A percentile compares a stretch with the other conserved stretches of the same genome.
Conservation (phyloP, 73 alveolate genomes). For the Paramecium sonneborni region DNA sequence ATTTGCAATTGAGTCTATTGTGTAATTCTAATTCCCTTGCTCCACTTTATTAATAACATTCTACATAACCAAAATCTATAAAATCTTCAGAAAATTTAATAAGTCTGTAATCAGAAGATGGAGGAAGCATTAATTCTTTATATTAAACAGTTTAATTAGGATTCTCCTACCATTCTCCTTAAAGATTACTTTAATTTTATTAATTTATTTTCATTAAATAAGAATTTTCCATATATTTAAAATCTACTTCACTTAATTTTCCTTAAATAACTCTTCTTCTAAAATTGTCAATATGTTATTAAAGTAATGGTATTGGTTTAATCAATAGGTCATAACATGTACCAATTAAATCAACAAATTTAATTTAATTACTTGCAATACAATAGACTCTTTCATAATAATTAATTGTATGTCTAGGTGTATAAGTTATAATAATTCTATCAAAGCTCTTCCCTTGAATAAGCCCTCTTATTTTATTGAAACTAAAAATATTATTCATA, state of each 20-base stretch:
- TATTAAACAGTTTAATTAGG: constrained; percentile 89
- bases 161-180: constrained; percentile 76
- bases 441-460: constrained; percentile 84
- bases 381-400: constrained; percentile 95
- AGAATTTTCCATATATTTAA: constrained; percentile 67
- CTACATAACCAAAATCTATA: constrained; percentile 80
- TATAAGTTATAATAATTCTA: constrained; percentile 91
- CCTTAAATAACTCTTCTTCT: constrained; percentile 95
- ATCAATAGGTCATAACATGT: constrained; percentile 94
- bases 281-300: constrained; percentile 92
- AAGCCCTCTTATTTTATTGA: constrained; percentile 88
- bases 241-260: constrained; percentile 72
- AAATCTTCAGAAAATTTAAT: constrained; percentile 73
- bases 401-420: constrained; percentile 89
- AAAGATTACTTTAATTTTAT: constrained; percentile 10
- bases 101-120: constrained; percentile 70
- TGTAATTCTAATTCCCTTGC: constrained; percentile 68
- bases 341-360: constrained; percentile 94
- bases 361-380: constrained; percentile 88
- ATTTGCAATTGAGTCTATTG: constrained; percentile 70
- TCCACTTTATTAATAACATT: constrained; percentile 75
- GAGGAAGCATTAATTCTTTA: constrained; percentile 84
- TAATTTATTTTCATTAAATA: constrained; percentile 44
- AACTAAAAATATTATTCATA: constrained; percentile 82
- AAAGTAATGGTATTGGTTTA: constrained; percentile 93